Evolutionary conservation across 345 rosid genomes (phyloP).

Genomic region (Populus simonii): DNA sequence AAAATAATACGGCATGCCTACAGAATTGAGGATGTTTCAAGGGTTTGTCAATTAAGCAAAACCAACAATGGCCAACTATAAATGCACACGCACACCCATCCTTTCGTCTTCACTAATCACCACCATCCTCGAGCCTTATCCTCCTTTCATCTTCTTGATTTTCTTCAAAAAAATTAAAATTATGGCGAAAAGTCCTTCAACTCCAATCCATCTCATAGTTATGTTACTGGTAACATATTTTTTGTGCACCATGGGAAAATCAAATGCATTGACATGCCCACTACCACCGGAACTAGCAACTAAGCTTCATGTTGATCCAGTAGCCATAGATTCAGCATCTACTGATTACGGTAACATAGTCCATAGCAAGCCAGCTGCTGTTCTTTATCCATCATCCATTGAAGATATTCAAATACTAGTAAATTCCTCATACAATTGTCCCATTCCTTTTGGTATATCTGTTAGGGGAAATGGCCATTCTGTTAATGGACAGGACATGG

Average conservation of each 20-base stretch:
- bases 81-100: too few species aligned
- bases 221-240: neutral
- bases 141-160: too few species aligned
- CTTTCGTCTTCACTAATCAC: neutral
- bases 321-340: slow-evolving; percentile 5
- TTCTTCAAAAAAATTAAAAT: neutral
- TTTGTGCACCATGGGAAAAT: neutral
- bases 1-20: too few species aligned
- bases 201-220: neutral
- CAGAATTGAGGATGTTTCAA: too few species aligned
- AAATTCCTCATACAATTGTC: slow-evolving; percentile 13
- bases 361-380: slow-evolving; percentile 21
- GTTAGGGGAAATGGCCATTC: slow-evolving; percentile 24
- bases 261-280: neutral
- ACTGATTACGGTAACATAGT: slow-evolving; percentile 27
- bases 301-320: slow-evolving; percentile 5
- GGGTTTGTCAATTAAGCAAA: too few species aligned
- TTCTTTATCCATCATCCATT: slow-evolving; percentile 13
- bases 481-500: slow-evolving; percentile 19
- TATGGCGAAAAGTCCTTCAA: neutral
- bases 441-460: slow-evolving; percentile 15
- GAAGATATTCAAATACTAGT: slow-evolving; percentile 12
- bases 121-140: too few species aligned
- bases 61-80: too few species aligned
- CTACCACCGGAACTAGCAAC: slow-evolving; percentile 4